Conservation (phyloP, 768 basidiomycete genomes). For the Dentipellis fragilis region DNA sequence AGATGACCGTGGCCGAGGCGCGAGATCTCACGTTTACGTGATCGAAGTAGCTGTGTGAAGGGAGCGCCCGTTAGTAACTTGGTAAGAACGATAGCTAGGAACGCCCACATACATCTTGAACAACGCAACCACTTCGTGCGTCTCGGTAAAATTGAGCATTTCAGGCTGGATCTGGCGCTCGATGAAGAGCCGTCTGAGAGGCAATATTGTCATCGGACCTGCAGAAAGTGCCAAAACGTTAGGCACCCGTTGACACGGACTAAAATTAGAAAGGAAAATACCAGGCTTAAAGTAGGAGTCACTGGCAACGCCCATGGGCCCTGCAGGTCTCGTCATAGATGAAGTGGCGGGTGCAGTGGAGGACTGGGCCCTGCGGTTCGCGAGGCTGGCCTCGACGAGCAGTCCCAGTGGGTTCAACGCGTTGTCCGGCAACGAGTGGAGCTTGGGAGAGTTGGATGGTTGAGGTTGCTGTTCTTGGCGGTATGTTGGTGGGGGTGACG, state of each 20-base stretch:
- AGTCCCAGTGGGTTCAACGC: slow-evolving; percentile 86
- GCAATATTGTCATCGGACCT: slow-evolving; percentile 87
- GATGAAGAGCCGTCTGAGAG: slow-evolving; percentile 73
- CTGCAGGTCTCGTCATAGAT: slow-evolving; percentile 11
- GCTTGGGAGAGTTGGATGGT: slow-evolving; percentile 62
- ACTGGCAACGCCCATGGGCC: slow-evolving; percentile 68
- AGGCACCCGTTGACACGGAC: not conserved
- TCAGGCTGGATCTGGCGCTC: slow-evolving; percentile 89
- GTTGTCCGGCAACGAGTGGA: slow-evolving; percentile 89
- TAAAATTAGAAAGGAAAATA: not conserved
- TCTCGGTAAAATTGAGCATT: slow-evolving; percentile 80
- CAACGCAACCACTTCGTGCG: slow-evolving; percentile 83
- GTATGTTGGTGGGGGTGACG: slow-evolving; percentile 19
- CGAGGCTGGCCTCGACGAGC: slow-evolving; percentile 81
- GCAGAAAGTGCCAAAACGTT: not conserved
- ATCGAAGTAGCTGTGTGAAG: slow-evolving; percentile 52
- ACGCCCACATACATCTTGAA: slow-evolving; percentile 69
- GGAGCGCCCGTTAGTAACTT: not conserved
- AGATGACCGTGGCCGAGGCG: not conserved
- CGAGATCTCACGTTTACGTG: slow-evolving; percentile 51
- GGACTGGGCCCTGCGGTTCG: slow-evolving; percentile 55
- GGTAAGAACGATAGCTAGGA: too few relatives aligned
- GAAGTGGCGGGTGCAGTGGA: slow-evolving; percentile 9
- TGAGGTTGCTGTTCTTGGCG: slow-evolving; percentile 10
- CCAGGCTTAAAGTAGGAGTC: slow-evolving; percentile 91